These are phyloP conservation scores for Hansenula sp. DNA, from an alignment of 1,139 yeast genomes.

Conservation along the genomic window DNA sequence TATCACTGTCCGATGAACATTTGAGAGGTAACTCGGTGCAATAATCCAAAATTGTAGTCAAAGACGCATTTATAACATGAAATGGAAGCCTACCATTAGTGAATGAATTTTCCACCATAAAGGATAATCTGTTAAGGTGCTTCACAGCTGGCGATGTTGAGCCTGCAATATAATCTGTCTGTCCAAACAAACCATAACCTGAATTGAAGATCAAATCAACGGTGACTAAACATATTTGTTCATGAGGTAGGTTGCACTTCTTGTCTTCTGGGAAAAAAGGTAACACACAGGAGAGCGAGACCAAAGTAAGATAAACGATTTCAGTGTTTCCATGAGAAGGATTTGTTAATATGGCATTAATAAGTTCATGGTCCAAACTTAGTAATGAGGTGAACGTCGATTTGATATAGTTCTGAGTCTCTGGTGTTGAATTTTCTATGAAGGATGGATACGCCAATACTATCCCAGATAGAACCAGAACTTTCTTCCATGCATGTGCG, in stretches of 20 bases:
- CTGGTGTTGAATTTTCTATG: slow-evolving; percentile 26
- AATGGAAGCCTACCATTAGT: slow-evolving; percentile 14
- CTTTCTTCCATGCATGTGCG: slow-evolving; percentile 45
- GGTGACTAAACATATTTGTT: slow-evolving; percentile 16
- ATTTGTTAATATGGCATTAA: too few relatives aligned
- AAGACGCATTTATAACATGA: slow-evolving; percentile 22
- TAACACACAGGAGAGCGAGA: slow-evolving; percentile 19
- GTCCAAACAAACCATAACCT: slow-evolving; percentile 24
- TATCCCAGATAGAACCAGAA: slow-evolving; percentile 56
- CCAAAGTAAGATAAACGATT: slow-evolving; percentile 2
- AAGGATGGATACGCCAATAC: slow-evolving; percentile 37
- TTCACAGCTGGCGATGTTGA: slow-evolving; percentile 39
- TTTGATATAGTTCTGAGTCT: slow-evolving; percentile 15
- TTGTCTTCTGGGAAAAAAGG: slow-evolving; percentile 13
- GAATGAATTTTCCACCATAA: slow-evolving; percentile 36
- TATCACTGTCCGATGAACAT: slow-evolving; percentile 5
- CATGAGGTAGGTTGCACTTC: slow-evolving; percentile 18
- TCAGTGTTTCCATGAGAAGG: too few relatives aligned
- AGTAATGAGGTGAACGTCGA: slow-evolving; percentile 12
- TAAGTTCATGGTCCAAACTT: slow-evolving; percentile 26
- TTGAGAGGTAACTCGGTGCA: slow-evolving; percentile 9
- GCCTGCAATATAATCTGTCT: slow-evolving; percentile 1
- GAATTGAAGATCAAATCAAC: slow-evolving; percentile 24
- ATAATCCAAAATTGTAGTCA: slow-evolving; percentile 24
- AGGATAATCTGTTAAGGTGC: slow-evolving; percentile 46